Percentiles rank a stretch among this genome's conserved stretches.
These are phyloP conservation scores for Dichotomopilus funicola DNA, from an alignment of 2,329 filamentous ascomycete genomes.

Conservation along the genomic window DNA sequence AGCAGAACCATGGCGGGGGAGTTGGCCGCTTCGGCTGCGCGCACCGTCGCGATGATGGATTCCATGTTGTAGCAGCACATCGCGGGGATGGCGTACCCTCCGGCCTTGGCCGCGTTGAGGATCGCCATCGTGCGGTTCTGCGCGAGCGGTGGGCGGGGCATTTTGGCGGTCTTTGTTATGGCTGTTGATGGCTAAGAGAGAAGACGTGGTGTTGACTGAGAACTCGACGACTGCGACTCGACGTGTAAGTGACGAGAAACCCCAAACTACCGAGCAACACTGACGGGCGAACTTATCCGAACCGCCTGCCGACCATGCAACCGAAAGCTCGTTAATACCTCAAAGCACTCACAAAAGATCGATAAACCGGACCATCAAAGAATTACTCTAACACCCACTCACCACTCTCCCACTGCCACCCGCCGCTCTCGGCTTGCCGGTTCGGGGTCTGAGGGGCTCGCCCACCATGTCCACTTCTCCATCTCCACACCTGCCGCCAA, in stretches of 20 bases:
- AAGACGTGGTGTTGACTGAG: background rate
- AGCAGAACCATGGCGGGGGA: constrained; percentile 66
- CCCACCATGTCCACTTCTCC: constrained; percentile 12
- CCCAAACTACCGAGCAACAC: too few species aligned
- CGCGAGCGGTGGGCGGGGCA: constrained; percentile 34
- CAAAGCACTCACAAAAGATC: background rate
- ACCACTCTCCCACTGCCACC: too few species aligned
- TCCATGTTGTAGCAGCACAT: constrained; percentile 64
- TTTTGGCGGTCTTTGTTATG: constrained; percentile 20
- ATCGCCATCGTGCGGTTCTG: constrained; percentile 49
- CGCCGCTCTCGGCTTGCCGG: too few species aligned
- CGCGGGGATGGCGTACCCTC: constrained; percentile 53
- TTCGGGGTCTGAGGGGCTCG: too few species aligned
- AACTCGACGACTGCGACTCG: too few species aligned
- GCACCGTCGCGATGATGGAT: constrained; percentile 61
- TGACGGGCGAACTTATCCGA: too few species aligned
- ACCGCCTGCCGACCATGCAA: too few species aligned
- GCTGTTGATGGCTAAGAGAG: background rate
- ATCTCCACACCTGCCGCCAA: background rate
- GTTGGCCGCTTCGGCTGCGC: constrained; percentile 59
- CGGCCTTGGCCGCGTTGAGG: constrained; percentile 47
- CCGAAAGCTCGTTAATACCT: constrained; percentile 4
- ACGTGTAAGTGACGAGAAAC: too few species aligned
- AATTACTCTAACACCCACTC: too few species aligned
- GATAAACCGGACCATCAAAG: background rate